Conservation (phyloP, 768 basidiomycete genomes). For the Hygrocybe coccinea region DNA sequence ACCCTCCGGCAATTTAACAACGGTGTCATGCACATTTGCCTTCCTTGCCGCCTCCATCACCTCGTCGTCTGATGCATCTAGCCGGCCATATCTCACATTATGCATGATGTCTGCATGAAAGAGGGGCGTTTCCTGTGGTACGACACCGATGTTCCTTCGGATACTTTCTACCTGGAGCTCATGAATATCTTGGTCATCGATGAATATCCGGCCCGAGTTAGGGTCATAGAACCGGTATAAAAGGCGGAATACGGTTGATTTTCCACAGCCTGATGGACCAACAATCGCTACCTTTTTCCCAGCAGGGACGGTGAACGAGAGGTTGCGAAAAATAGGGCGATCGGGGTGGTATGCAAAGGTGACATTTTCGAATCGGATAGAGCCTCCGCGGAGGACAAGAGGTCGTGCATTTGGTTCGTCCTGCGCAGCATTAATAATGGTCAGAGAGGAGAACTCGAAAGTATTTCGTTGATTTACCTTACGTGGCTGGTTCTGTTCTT, state of each 20-base stretch:
- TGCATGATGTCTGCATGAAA: constrained; percentile 96
- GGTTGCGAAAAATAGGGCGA: constrained; percentile 82
- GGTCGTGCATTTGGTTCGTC: constrained; percentile 66
- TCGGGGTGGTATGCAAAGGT: constrained; percentile 88
- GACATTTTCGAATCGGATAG: constrained; percentile 90
- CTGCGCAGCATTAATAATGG: no score
- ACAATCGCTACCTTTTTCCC: constrained; percentile 97
- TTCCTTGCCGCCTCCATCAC: constrained; percentile 77
- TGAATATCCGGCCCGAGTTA: constrained; percentile 66
- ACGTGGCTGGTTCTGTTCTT: constrained; percentile 70
- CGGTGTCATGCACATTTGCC: constrained; percentile 82
- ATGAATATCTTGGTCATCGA: constrained; percentile 85
- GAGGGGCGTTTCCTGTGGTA: constrained; percentile 96
- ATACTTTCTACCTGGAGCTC: constrained; percentile 68
- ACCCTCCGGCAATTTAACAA: constrained; percentile 76
- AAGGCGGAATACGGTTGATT: constrained; percentile 93
- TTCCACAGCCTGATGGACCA: constrained; percentile 95
- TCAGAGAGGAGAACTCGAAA: no score
- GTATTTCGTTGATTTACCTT: constrained; percentile 46
- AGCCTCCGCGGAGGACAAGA: constrained; percentile 69
- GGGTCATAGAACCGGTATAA: constrained; percentile 94
- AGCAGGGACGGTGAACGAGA: constrained; percentile 89
- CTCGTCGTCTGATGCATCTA: constrained; percentile 85
- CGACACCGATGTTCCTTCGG: constrained; percentile 78
- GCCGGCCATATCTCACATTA: constrained; percentile 87